A percentile compares a stretch with the other conserved stretches of the same genome.
Conservation (phyloP, 1,284 basidiomycete genomes). For the Grifola frondosa region DNA sequence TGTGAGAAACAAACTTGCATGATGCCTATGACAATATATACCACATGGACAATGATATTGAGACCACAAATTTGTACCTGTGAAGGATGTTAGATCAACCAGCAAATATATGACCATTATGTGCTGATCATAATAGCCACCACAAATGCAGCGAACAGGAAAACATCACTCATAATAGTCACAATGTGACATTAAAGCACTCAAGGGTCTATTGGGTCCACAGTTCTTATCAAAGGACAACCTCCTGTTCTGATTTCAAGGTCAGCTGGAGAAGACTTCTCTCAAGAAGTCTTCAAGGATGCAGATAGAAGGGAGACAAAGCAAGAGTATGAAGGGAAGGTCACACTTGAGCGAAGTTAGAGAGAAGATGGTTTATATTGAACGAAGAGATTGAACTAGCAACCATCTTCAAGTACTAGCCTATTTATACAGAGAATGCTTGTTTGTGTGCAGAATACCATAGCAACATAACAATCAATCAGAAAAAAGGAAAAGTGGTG, state of each 20-base stretch:
- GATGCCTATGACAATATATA: slow-evolving; percentile 39
- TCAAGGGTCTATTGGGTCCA: slow-evolving; percentile 39
- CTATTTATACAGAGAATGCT: too few species aligned
- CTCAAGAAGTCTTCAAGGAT: slow-evolving; percentile 13
- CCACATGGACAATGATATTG: slow-evolving; percentile 87
- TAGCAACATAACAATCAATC: too few species aligned
- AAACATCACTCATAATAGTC: slow-evolving; percentile 40
- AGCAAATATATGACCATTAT: slow-evolving; percentile 17
- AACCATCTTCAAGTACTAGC: too few species aligned
- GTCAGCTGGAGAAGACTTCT: too few species aligned
- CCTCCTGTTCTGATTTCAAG: too few species aligned
- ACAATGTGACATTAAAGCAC: slow-evolving; percentile 46
- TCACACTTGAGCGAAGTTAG: too few species aligned
- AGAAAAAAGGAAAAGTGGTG: too few species aligned
- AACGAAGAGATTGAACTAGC: too few species aligned
- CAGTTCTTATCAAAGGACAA: slow-evolving; percentile 19
- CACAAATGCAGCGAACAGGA: slow-evolving; percentile 39
- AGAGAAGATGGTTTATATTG: too few species aligned
- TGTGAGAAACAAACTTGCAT: not conserved
- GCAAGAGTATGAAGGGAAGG: slow-evolving; percentile 25
- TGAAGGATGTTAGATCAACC: slow-evolving; percentile 7
- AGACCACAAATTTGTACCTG: slow-evolving; percentile 96
- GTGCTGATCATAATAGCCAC: slow-evolving; percentile 76
- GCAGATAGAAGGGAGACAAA: slow-evolving; percentile 21
- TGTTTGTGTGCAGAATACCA: too few species aligned